Evolutionary conservation across 148 eudicot species (phyloP).

Genomic region (Chenopodium suecicum): DNA sequence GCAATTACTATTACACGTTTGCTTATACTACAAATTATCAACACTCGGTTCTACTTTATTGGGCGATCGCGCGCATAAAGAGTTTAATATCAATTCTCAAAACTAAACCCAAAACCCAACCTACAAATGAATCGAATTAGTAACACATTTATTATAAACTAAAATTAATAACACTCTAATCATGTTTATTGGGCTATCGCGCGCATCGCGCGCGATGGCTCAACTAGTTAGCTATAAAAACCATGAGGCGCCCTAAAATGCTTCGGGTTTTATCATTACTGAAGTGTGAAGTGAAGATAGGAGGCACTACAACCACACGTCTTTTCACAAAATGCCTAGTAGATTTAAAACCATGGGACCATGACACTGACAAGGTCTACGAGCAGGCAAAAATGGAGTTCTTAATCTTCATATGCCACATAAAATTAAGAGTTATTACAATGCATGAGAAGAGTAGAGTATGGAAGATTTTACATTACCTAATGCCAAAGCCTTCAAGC

Average conservation of each 20-base stretch:
- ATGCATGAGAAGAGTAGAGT: not conserved
- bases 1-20: no score
- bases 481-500: slow-evolving; percentile 99
- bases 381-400: not conserved
- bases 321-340: not conserved
- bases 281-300: not conserved
- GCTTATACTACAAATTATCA: no score
- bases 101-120: no score
- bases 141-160: no score
- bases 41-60: no score
- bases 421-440: not conserved
- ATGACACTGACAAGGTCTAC: not conserved
- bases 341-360: not conserved
- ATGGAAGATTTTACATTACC: slow-evolving; percentile 41
- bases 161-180: no score
- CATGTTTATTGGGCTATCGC: no score
- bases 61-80: no score
- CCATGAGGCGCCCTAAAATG: not conserved
- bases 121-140: no score
- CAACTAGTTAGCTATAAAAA: not conserved
- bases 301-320: not conserved
- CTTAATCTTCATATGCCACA: not conserved
- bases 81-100: no score
- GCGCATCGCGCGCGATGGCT: no score
- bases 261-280: not conserved